phyloP scores from a whole-genome alignment of 2,329 filamentous ascomycete species.

The Colletotrichum ledebouriae region DNA sequence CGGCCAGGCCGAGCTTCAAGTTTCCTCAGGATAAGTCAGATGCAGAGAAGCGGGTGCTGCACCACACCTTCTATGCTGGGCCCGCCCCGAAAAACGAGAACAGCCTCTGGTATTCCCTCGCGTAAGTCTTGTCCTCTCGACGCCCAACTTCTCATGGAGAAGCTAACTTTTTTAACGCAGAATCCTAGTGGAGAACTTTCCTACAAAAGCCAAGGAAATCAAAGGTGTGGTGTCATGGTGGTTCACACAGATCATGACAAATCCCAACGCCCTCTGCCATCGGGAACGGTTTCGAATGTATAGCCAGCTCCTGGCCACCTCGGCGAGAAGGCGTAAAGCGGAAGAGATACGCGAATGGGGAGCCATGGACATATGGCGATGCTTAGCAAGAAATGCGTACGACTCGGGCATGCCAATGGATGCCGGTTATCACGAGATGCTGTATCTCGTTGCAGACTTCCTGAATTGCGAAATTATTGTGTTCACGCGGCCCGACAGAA shows the following conservation, averaged over 20 bases:
- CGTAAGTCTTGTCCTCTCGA: constrained; percentile 12
- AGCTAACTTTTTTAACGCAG: neutral
- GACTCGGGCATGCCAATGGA: constrained; percentile 19
- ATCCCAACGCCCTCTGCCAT: neutral
- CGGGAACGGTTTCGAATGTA: constrained; percentile 30
- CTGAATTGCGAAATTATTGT: constrained; percentile 28
- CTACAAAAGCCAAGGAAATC: neutral
- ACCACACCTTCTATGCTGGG: constrained; percentile 5
- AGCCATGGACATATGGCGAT: constrained; percentile 9
- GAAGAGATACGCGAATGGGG: constrained; percentile 14
- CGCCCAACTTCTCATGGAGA: neutral
- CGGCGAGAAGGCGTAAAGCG: neutral
- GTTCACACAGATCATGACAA: neutral
- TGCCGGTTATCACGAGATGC: constrained; percentile 31
- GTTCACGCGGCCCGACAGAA: constrained; percentile 1
- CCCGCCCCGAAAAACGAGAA: constrained; percentile 20
- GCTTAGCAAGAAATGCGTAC: constrained; percentile 1
- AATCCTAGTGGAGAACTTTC: neutral
- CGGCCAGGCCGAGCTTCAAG: constrained; percentile 1
- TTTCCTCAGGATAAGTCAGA: neutral
- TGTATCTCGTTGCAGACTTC: constrained; percentile 31
- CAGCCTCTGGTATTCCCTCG: constrained; percentile 30
- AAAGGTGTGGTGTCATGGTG: constrained; percentile 8
- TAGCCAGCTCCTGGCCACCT: constrained; percentile 18
- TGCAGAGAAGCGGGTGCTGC: neutral